These are phyloP conservation scores for Rhizopus microsporus DNA, from an alignment of 371 early-diverging fungal genomes.

Conservation along the genomic window DNA sequence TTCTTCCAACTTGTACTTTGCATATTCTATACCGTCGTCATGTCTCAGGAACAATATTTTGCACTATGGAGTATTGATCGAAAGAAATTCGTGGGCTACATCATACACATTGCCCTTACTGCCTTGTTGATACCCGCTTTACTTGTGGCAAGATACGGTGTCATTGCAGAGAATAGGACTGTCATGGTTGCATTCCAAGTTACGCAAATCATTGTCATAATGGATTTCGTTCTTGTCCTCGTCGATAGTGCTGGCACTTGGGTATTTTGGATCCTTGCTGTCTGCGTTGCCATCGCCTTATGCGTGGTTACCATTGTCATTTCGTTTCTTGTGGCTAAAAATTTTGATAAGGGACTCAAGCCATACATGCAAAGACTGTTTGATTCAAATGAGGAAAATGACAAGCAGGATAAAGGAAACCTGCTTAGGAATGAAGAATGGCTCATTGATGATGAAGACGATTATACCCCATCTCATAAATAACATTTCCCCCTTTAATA, in stretches of 20 bases:
- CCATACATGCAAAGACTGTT: conserved; percentile 37
- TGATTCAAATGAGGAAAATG: conserved; percentile 15
- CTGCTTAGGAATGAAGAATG: conserved; percentile 18
- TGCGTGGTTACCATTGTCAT: conserved; percentile 45
- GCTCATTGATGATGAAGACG: conserved; percentile 33
- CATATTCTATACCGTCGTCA: conserved; percentile 48
- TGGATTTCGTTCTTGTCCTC: conserved; percentile 45
- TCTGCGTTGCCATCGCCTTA: conserved; percentile 44
- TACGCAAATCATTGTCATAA: conserved; percentile 32
- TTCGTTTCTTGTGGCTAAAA: conserved; percentile 29
- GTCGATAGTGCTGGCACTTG: conserved; percentile 44
- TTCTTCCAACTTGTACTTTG: conserved; percentile 50
- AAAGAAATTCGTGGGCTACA: conserved; percentile 34
- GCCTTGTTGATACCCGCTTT: conserved; percentile 38
- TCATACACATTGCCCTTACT: conserved; percentile 43
- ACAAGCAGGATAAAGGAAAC: conserved; percentile 2
- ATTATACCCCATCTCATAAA: not conserved
- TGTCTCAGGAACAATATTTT: conserved; percentile 47
- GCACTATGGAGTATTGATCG: conserved; percentile 4
- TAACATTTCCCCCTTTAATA: no score
- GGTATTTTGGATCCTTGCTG: conserved; percentile 55
- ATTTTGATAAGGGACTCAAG: conserved; percentile 49
- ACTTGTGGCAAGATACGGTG: conserved; percentile 39
- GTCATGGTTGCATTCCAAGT: conserved; percentile 36
- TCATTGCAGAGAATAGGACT: conserved; percentile 33